Conservation (phyloP, 2,329 filamentous ascomycete species). For the Cladophialophora chaetospira region DNA sequence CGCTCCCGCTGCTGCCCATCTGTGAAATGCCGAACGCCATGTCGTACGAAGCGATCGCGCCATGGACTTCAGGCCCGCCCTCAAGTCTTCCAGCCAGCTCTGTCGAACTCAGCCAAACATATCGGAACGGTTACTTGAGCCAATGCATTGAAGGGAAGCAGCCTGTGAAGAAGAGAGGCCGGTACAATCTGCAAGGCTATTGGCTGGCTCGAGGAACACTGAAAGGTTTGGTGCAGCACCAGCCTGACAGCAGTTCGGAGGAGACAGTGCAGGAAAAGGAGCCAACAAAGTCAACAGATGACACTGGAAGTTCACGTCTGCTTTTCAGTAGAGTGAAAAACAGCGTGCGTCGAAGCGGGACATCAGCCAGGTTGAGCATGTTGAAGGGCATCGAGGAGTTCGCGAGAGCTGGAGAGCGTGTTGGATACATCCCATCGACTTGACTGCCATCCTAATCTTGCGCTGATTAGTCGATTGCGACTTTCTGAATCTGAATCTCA, state of each 20-base stretch:
- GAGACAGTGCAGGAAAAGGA: neutral
- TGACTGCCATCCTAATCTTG: too few species aligned
- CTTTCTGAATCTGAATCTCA: neutral
- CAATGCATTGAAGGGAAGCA: neutral
- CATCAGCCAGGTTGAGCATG: neutral
- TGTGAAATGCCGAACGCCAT: neutral
- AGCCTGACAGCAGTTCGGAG: neutral
- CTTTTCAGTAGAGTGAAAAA: neutral
- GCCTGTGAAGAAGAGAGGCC: neutral
- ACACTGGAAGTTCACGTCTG: neutral
- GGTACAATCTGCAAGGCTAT: neutral
- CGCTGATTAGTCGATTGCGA: too few species aligned
- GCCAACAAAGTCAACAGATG: neutral
- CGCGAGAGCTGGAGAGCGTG: neutral
- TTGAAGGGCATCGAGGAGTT: neutral
- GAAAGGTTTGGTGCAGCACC: neutral
- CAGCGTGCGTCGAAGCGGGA: neutral
- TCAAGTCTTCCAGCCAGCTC: conserved; percentile 1
- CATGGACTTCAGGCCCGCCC: neutral
- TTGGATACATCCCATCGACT: neutral
- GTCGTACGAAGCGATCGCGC: neutral
- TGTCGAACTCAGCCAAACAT: neutral
- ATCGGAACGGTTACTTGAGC: neutral
- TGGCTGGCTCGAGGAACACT: conserved; percentile 8
- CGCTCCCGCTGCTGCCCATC: neutral